phyloP scores from a whole-genome alignment of 1,284 basidiomycete species.

The Apiotrichum siamense region DNA sequence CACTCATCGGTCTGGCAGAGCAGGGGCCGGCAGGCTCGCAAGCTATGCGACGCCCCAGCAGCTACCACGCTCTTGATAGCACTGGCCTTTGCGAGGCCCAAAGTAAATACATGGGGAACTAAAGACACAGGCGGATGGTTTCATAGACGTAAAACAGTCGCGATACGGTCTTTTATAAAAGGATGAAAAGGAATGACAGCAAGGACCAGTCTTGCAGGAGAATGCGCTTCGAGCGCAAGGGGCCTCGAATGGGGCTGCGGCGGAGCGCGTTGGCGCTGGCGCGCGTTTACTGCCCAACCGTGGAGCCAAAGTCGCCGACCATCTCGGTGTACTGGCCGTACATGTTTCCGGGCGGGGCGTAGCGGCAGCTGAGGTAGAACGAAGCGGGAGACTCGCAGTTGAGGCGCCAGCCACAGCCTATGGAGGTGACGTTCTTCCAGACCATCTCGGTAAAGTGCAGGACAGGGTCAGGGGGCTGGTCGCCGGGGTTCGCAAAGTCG shows the following conservation, averaged over 20 bases:
- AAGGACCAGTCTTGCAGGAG: neutral
- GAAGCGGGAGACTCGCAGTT: neutral
- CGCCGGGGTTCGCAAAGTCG: constrained; percentile 26
- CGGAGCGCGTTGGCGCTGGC: neutral
- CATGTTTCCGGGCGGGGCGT: neutral
- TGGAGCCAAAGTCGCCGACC: neutral
- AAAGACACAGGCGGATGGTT: neutral
- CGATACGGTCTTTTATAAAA: too few relatives aligned
- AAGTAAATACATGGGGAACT: too few relatives aligned
- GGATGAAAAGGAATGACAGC: neutral
- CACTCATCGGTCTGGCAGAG: too few relatives aligned
- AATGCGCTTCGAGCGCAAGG: neutral
- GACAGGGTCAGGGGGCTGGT: neutral
- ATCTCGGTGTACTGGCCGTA: neutral
- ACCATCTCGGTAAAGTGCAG: constrained; percentile 42
- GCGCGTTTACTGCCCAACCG: too few relatives aligned
- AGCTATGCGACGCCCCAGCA: too few relatives aligned
- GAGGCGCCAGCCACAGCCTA: constrained; percentile 32
- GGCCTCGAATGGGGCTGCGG: too few relatives aligned
- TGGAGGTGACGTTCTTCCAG: constrained; percentile 36
- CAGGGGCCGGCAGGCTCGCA: too few relatives aligned
- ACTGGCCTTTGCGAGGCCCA: too few relatives aligned
- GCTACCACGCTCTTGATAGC: too few relatives aligned
- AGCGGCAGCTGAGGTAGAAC: neutral
- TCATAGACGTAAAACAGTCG: neutral